Conservation (phyloP, 495 filamentous ascomycete genomes). For the Talaromyces ruber region DNA sequence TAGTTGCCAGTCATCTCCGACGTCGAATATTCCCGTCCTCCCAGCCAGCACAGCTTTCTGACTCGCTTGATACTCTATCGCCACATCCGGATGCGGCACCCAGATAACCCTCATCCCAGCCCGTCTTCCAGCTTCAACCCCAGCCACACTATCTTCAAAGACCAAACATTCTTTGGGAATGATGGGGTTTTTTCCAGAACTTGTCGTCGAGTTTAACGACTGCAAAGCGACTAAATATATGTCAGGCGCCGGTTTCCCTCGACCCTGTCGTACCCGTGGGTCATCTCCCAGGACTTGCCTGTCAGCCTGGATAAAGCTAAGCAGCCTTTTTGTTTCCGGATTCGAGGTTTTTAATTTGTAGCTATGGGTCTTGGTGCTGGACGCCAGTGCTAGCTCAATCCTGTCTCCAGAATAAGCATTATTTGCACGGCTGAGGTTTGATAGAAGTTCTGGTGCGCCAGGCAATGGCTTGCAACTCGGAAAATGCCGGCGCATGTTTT, state of each 20-base stretch:
- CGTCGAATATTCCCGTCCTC: conserved; percentile 13
- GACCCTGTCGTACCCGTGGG: conserved; percentile 13
- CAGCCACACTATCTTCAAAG: conserved; percentile 34
- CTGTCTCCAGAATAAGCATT: conserved; percentile 5
- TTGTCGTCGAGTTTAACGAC: conserved; percentile 16
- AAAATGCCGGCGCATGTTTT: conserved; percentile 18
- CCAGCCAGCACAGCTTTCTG: conserved; percentile 25
- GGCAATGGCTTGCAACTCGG: conserved; percentile 20
- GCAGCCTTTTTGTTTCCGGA: conserved; percentile 8
- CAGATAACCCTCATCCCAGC: conserved; percentile 38
- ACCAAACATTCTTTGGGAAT: conserved; percentile 30
- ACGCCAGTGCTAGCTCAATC: conserved; percentile 12
- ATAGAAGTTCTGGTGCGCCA: conserved; percentile 24
- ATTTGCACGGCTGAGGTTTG: conserved; percentile 14
- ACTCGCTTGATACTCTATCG: conserved; percentile 15
- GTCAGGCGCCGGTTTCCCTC: conserved; percentile 29
- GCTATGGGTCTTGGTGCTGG: conserved; percentile 11
- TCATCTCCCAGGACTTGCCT: conserved; percentile 27
- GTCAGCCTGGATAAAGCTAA: conserved; percentile 9
- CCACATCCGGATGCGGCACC: conserved; percentile 28
- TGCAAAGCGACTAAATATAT: conserved; percentile 26
- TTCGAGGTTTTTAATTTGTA: conserved; percentile 13
- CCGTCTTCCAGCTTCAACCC: conserved; percentile 32
- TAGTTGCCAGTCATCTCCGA: conserved; percentile 15
- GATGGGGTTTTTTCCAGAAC: conserved; percentile 10